Evolutionary conservation across 2,329 filamentous ascomycete genomes (phyloP).

Genomic region (Pestalotiopsis sp.): DNA sequence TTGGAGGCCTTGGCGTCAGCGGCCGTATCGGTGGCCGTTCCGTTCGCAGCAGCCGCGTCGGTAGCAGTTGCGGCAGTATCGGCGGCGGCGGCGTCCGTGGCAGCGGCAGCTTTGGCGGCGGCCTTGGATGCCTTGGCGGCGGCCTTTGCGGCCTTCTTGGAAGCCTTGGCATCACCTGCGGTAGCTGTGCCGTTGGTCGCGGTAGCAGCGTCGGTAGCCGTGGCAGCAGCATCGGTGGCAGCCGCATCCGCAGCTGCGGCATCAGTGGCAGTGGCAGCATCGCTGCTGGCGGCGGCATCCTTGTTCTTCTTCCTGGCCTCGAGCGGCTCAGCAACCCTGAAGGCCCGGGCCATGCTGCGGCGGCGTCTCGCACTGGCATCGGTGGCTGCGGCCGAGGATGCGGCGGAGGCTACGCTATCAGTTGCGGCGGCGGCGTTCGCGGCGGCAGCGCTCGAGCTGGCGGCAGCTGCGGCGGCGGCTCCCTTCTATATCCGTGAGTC

Average conservation of each 20-base stretch:
- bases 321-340: not conserved
- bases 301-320: not conserved
- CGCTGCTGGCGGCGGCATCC: not conserved
- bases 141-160: slow-evolving; percentile 4
- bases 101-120: not conserved
- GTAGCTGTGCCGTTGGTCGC: not conserved
- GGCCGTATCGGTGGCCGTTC: not conserved
- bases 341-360: not conserved
- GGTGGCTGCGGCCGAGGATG: not conserved
- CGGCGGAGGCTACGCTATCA: not conserved
- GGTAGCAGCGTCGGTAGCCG: not conserved
- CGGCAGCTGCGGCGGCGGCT: not conserved
- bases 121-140: slow-evolving; percentile 3
- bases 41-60: not conserved
- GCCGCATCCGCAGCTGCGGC: not conserved
- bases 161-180: not conserved
- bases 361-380: not conserved
- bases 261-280: not conserved
- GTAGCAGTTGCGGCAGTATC: no score
- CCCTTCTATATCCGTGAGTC: not conserved
- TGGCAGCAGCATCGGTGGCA: not conserved
- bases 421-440: not conserved
- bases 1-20: not conserved
- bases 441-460: not conserved
- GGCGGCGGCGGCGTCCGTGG: not conserved